Base-by-base conservation (phyloP, 192 early-diverging fungal species). In the Chytriomyces sp. region DNA sequence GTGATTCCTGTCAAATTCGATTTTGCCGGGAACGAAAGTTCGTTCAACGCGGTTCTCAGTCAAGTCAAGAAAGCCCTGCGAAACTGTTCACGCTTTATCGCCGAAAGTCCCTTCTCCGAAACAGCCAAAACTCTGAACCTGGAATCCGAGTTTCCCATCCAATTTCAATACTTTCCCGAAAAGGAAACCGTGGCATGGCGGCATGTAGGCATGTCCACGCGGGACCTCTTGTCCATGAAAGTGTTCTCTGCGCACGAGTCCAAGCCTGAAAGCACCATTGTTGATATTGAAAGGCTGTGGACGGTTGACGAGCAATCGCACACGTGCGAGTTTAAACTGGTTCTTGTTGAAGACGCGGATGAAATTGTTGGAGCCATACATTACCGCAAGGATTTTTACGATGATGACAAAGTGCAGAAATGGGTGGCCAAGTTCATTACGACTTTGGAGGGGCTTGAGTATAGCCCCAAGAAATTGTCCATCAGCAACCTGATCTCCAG, bases 401-500 rank as follows among this genome's bases (percentile, higher is more conserved):
- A 83, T 57, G 82, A 80, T 13, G 86, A 84, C 16, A 80, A 81
- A 65, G 75, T 89, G 10, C 49, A 69, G 8, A 85, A 84, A 69
- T 89, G 87, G 87, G 75, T 77, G 18, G 79, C 45, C 23, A 89
- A 89, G 67, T 83, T 76, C 45, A 66, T 63, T 23, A 78, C 85
- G 24, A 89, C 81, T 3, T 67, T 89, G 53, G 82, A 85, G 47
- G 79, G 82, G 3, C 80, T 89, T 24, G 87, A 89, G 23, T 67
- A 59, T 63, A 75, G 80, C 0, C 48, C 83, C 44, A 50, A 86
- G 43, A 76, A 86, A 50, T 59, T 89, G 24, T 23, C 77, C 3
- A 77, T 89, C 45, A 75, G 82, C 5, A 71, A 64, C 18, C 74
- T 89, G 65, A 89, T 89, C 43, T 87, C 87, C 49, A 85, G 84